Base-by-base conservation (phyloP, 2,329 filamentous ascomycete genomes). In the Hymenoscyphus infarciens region DNA sequence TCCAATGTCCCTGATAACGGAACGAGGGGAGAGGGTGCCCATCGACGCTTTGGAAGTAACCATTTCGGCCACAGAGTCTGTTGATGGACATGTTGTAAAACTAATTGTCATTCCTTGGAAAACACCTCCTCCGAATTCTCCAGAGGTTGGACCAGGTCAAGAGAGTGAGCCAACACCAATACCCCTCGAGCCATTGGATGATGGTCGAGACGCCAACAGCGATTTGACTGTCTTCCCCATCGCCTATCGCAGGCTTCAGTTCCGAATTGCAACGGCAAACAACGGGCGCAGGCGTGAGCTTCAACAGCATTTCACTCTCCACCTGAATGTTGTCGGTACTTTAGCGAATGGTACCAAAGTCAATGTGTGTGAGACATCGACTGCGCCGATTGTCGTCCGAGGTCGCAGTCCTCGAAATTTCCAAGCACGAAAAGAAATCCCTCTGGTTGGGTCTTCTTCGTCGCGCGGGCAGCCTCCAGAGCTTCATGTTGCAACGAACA, bases 91-190 rank as follows among this genome's bases (percentile, higher is more conserved):
- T 70, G 80, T 90, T 0, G 92, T 97, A 53, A 94, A 96, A 70
- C 87, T 98, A 66, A 97, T 98, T 66, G 95, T 95, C 7, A 96
- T 98, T 64, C 94, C 94, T 0, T 98, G 94, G 94, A 98, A 98
- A 80, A 97, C 93, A 1, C 93, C 92, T 1, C 91, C 90, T 31
- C 91, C 90, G 58, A 91, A 88, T 76, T 86, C 87, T 3, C 83
- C 86, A n/a, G 85, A 89, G 67, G 81, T 87, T 63, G 82, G 77
- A 65, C 85, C 88, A 65, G 79, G 79, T 1, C 80, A 80, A 0
- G 94, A 98, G 74, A 92, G 94, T 73, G 94, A 98, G 74, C 94
- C 94, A 5, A 86, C 90, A 0, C 84, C 91, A 1, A 87, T 97
- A 63, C 91, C 91, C 0, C 77, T 97, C 65, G 84, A 87, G 57